Percentiles rank a stretch among this genome's conserved stretches.
Evolutionary conservation across 2,329 filamentous ascomycete species (phyloP).

Genomic region (Sarocladium oryzae): DNA sequence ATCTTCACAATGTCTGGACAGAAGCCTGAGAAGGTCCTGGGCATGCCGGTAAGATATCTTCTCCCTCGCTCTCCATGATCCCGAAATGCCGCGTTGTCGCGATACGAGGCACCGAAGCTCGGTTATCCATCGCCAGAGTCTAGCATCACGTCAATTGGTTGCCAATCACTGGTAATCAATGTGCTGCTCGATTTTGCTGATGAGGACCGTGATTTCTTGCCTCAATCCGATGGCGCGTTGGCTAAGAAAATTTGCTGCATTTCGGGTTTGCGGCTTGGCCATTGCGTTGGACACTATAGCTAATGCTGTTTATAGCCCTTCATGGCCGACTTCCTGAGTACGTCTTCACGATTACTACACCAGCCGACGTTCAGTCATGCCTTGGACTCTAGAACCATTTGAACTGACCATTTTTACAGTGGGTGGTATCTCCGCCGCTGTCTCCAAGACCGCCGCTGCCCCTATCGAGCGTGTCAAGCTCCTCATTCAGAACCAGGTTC

Average conservation of each 20-base stretch:
- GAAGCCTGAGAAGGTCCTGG: slow-evolving; percentile 53
- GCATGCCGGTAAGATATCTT: slow-evolving; percentile 55
- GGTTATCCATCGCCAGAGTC: background rate
- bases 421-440: slow-evolving; percentile 99
- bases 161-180: background rate
- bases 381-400: background rate
- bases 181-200: background rate
- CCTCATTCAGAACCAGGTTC: slow-evolving; percentile 99
- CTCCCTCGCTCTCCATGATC: slow-evolving; percentile 10
- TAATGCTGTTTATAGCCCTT: slow-evolving; percentile 63
- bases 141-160: background rate
- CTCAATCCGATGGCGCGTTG: background rate
- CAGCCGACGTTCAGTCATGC: background rate
- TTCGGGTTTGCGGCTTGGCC: background rate
- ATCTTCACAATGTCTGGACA: slow-evolving; percentile 47
- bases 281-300: slow-evolving; percentile 13
- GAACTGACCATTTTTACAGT: slow-evolving; percentile 48
- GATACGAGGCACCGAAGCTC: slow-evolving; percentile 12
- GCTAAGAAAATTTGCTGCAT: slow-evolving; percentile 11
- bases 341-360: slow-evolving; percentile 36
- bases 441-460: slow-evolving; percentile 99
- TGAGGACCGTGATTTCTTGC: background rate
- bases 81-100: slow-evolving; percentile 23
- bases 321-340: slow-evolving; percentile 98
- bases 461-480: slow-evolving; percentile 99